phyloP scores from a whole-genome alignment of 805 yeast species.

The Kuraishia floccosa region DNA sequence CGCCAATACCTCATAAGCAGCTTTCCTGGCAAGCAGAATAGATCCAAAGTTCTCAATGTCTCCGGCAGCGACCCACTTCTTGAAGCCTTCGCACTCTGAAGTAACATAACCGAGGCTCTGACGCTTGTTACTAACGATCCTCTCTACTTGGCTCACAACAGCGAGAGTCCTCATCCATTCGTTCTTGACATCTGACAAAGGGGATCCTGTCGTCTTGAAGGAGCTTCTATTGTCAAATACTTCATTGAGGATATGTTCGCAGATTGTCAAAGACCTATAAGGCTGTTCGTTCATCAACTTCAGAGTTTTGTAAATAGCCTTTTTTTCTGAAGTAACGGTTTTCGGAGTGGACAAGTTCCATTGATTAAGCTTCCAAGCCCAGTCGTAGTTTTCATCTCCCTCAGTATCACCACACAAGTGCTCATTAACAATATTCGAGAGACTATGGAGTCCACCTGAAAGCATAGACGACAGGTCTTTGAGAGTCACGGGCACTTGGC shows the following conservation, averaged over 20 bases:
- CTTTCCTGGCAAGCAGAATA: constrained; percentile 29
- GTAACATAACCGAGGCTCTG: no score
- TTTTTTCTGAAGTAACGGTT: constrained; percentile 31
- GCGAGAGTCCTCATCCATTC: no score
- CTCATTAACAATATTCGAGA: constrained; percentile 2
- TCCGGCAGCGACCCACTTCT: no score
- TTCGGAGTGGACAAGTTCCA: constrained; percentile 61
- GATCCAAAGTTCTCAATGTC: no score
- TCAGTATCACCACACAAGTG: not conserved
- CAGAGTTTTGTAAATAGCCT: constrained; percentile 39
- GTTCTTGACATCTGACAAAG: no score
- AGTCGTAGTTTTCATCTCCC: constrained; percentile 29
- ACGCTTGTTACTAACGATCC: no score
- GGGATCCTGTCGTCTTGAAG: no score
- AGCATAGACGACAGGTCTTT: no score
- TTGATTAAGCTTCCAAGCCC: constrained; percentile 66
- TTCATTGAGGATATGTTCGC: constrained; percentile 12
- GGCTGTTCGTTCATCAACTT: constrained; percentile 31
- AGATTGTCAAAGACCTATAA: constrained; percentile 4
- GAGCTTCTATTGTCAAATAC: constrained; percentile 7
- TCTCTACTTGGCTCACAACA: no score
- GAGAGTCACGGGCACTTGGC: no score
- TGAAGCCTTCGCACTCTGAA: no score
- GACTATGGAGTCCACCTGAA: constrained; percentile 31
- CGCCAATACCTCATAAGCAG: constrained; percentile 23